Evolutionary conservation across 257 asterid species (phyloP).

Genomic region (Ehretia macrophylla): DNA sequence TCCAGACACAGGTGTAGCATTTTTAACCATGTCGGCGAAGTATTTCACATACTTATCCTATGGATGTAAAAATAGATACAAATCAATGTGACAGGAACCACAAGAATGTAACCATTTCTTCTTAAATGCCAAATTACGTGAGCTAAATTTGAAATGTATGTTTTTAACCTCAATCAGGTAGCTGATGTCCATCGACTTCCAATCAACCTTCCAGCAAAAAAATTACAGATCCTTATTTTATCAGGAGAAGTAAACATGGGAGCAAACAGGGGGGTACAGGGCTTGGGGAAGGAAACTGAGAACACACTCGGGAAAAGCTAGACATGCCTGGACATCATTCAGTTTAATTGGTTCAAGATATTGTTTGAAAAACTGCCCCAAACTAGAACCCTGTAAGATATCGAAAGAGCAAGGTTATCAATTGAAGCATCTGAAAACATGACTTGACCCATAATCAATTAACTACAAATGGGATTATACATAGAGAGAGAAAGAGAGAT

Average conservation of each 20-base stretch:
- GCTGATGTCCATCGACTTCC: slow-evolving; percentile 92
- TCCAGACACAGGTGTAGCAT: slow-evolving; percentile 64
- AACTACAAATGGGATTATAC: too few species aligned
- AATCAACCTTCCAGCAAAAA: slow-evolving; percentile 60
- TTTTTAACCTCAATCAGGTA: slow-evolving; percentile 82
- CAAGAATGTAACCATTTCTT: neutral
- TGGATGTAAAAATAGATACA: slow-evolving; percentile 1
- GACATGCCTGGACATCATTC: slow-evolving; percentile 77
- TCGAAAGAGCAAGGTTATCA: slow-evolving; percentile 14
- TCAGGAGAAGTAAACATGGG: slow-evolving; percentile 14
- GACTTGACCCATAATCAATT: too few species aligned
- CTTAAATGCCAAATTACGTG: neutral
- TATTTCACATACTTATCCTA: slow-evolving; percentile 76
- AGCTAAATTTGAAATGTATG: slow-evolving; percentile 6
- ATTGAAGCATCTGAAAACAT: slow-evolving; percentile 1
- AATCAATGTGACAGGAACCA: neutral
- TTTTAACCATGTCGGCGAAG: slow-evolving; percentile 63
- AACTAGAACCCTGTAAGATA: slow-evolving; percentile 73
- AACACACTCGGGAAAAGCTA: slow-evolving; percentile 7
- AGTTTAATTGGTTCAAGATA: slow-evolving; percentile 95
- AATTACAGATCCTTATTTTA: slow-evolving; percentile 12
- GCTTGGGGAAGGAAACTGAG: slow-evolving; percentile 2
- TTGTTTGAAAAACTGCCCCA: slow-evolving; percentile 93
- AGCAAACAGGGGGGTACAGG: slow-evolving; percentile 16
- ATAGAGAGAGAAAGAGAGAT: too few species aligned